Conservation (phyloP, 345 rosid species). For the Balakata baccata region DNA sequence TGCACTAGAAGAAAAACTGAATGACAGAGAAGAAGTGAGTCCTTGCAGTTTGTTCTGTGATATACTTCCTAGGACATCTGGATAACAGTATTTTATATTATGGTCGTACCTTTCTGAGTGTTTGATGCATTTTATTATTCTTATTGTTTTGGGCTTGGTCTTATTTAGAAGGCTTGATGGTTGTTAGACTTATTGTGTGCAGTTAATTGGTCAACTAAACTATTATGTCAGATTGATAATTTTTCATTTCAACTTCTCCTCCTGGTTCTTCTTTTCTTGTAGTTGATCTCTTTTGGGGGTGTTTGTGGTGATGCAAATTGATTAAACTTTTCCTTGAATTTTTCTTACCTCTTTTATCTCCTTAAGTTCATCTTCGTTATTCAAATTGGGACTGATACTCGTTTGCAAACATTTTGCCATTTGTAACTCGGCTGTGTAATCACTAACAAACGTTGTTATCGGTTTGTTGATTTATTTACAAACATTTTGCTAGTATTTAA, state of each 20-base stretch:
- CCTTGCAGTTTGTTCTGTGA: slow-evolving; percentile 5
- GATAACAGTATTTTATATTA: neutral
- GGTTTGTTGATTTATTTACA: neutral
- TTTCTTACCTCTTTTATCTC: neutral
- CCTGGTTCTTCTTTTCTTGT: too few relatives aligned
- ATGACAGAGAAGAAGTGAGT: slow-evolving; percentile 76
- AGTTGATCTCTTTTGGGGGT: too few relatives aligned
- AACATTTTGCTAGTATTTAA: neutral
- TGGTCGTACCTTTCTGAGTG: neutral
- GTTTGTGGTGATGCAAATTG: too few relatives aligned
- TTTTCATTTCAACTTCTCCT: too few relatives aligned
- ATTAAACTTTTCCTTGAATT: neutral
- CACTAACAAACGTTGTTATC: neutral
- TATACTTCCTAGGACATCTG: neutral
- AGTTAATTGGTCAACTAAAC: too few relatives aligned
- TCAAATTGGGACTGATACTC: neutral
- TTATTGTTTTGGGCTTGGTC: neutral
- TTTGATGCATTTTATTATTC: neutral
- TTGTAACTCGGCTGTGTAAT: neutral
- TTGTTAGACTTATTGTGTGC: too few relatives aligned
- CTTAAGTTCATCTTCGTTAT: neutral
- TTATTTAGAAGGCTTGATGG: too few relatives aligned
- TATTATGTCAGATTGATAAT: too few relatives aligned
- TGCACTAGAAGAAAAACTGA: slow-evolving; percentile 65
- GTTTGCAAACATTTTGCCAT: neutral